These are phyloP conservation scores for Porpolomopsis calyptriformis DNA, from an alignment of 768 basidiomycete species.

Conservation along the genomic window DNA sequence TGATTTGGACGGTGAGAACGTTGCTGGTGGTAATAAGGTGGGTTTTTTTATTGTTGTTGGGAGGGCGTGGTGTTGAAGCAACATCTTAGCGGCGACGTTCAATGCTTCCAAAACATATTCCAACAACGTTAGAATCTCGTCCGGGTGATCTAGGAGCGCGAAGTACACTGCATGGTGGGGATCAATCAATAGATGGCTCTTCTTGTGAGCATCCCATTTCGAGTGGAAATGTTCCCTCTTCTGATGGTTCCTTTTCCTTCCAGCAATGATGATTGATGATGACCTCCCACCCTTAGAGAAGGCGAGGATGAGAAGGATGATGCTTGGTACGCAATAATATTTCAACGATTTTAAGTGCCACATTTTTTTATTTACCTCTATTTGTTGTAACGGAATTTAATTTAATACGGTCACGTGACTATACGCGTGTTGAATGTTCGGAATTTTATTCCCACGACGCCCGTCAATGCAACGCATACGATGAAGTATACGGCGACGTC, in stretches of 20 bases:
- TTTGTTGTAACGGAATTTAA: background rate
- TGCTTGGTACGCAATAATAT: background rate
- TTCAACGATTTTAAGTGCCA: background rate
- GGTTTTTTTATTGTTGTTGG: slow-evolving; percentile 3
- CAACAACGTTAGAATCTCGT: slow-evolving; percentile 17
- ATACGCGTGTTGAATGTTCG: background rate
- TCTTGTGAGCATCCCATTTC: no score
- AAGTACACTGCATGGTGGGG: background rate
- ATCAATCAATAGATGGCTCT: no score
- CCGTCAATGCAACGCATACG: background rate
- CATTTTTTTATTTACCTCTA: background rate
- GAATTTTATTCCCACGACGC: background rate
- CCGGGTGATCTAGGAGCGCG: slow-evolving; percentile 16
- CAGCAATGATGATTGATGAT: slow-evolving; percentile 39
- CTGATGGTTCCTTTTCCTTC: no score
- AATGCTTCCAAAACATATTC: slow-evolving; percentile 53
- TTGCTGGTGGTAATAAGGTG: slow-evolving; percentile 58
- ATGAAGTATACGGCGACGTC: background rate
- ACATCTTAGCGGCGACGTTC: slow-evolving; percentile 75
- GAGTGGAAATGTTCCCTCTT: no score
- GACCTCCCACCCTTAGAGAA: slow-evolving; percentile 60
- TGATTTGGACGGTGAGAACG: slow-evolving; percentile 48
- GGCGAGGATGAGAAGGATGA: slow-evolving; percentile 21
- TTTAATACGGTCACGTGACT: slow-evolving; percentile 3
- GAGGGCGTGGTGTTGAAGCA: background rate